Conservation (phyloP, 495 filamentous ascomycete genomes). For the Neurospora sp. region DNA sequence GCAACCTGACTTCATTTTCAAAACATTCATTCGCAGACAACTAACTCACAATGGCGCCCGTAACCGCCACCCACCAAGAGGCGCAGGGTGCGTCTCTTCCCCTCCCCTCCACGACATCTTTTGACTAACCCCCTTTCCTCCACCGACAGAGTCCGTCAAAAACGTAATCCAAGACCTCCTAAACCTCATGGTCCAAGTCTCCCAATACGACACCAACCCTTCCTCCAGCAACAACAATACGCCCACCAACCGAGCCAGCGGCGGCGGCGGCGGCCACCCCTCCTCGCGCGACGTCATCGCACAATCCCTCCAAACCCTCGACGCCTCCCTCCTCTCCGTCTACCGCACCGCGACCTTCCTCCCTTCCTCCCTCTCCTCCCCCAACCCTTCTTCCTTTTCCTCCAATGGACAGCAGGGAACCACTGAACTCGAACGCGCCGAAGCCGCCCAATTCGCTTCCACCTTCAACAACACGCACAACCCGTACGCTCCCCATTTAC, state of each 20-base stretch:
- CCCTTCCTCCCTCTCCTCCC: slow-evolving; percentile 65
- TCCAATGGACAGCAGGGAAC: neutral
- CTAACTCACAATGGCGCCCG: slow-evolving; percentile 33
- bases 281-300: neutral
- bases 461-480: neutral
- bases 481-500: neutral
- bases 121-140: slow-evolving; percentile 3
- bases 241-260: neutral
- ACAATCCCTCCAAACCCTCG: neutral
- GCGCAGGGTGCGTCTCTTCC: slow-evolving; percentile 31
- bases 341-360: slow-evolving; percentile 42
- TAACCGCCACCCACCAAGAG: slow-evolving; percentile 31
- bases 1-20: neutral
- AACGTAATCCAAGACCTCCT: slow-evolving; percentile 79
- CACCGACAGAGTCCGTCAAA: slow-evolving; percentile 46
- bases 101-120: neutral
- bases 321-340: slow-evolving; percentile 20
- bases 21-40: neutral
- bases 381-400: slow-evolving; percentile 14
- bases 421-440: neutral
- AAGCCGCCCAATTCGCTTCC: neutral
- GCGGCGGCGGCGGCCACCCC: neutral
- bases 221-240: neutral
- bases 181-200: slow-evolving; percentile 63
- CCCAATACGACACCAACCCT: slow-evolving; percentile 51